Conservation (phyloP, 208 protist genomes). For the Leishmania major region DNA sequence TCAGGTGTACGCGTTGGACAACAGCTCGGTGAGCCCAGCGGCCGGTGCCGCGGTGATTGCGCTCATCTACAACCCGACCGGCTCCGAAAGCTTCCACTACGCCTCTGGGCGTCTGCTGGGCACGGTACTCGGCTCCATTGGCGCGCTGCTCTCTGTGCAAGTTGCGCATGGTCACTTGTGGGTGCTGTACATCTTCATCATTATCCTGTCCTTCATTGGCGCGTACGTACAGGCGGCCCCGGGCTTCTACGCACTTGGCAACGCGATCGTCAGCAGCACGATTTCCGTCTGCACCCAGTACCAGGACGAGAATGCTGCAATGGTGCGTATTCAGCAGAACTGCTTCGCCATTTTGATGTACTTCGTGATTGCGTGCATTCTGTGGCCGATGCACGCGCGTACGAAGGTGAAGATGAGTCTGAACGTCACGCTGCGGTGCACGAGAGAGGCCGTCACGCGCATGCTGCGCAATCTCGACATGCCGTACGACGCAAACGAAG, state of each 20-base stretch:
- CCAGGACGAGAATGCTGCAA: constrained; percentile 69
- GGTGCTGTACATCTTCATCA: constrained; percentile 80
- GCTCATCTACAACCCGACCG: constrained; percentile 86
- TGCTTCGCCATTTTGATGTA: constrained; percentile 92
- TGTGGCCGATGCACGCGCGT: constrained; percentile 87
- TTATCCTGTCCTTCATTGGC: constrained; percentile 79
- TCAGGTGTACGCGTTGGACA: constrained; percentile 85
- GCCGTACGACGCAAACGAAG: constrained; percentile 76
- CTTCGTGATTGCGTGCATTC: constrained; percentile 74
- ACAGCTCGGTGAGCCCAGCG: constrained; percentile 73
- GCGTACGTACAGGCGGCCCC: constrained; percentile 85
- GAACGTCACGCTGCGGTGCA: constrained; percentile 79
- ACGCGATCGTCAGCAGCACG: constrained; percentile 85
- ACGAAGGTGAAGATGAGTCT: constrained; percentile 85
- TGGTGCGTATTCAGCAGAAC: constrained; percentile 92
- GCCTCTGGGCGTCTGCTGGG: constrained; percentile 83
- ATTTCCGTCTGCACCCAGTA: constrained; percentile 92
- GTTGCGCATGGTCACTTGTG: constrained; percentile 56
- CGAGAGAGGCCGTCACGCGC: constrained; percentile 73
- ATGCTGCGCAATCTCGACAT: constrained; percentile 90
- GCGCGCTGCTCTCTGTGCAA: constrained; percentile 71
- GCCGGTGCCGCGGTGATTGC: constrained; percentile 89
- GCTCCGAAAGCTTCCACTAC: constrained; percentile 91
- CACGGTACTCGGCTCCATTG: constrained; percentile 82
- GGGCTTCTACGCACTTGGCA: constrained; percentile 84